Percentiles rank a stretch among this genome's conserved stretches.
These are phyloP conservation scores for Talaromyces sp. DNA, from an alignment of 2,329 filamentous ascomycete species.

Conservation along the genomic window DNA sequence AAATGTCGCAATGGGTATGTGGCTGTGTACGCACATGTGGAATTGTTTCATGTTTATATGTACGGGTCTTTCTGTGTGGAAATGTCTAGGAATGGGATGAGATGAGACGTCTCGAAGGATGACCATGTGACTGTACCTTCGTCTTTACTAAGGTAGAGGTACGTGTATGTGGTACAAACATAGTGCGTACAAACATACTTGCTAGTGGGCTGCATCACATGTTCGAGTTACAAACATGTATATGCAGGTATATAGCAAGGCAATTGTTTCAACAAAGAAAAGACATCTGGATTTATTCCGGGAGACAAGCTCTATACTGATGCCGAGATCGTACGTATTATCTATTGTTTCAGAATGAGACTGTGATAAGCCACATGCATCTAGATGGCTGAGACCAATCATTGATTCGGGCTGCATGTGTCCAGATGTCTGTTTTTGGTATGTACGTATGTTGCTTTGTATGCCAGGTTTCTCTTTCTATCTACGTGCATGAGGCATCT, in stretches of 20 bases:
- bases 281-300: neutral
- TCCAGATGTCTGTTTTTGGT: neutral
- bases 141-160: neutral
- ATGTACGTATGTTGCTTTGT: neutral
- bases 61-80: neutral
- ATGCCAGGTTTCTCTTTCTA: neutral
- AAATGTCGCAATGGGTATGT: neutral
- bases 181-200: neutral
- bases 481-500: neutral
- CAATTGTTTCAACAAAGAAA: neutral
- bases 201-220: neutral
- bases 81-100: neutral
- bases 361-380: conserved; percentile 2
- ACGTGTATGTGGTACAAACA: neutral
- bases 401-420: neutral
- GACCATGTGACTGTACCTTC: neutral
- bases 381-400: neutral
- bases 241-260: neutral
- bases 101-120: neutral
- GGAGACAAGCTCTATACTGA: neutral
- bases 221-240: neutral
- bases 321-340: neutral
- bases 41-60: neutral
- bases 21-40: neutral
- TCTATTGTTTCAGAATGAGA: conserved; percentile 14